A percentile compares a stretch with the other conserved stretches of the same genome.
phyloP scores from a whole-genome alignment of 2,329 filamentous ascomycete genomes.

The Curvularia lunata region DNA sequence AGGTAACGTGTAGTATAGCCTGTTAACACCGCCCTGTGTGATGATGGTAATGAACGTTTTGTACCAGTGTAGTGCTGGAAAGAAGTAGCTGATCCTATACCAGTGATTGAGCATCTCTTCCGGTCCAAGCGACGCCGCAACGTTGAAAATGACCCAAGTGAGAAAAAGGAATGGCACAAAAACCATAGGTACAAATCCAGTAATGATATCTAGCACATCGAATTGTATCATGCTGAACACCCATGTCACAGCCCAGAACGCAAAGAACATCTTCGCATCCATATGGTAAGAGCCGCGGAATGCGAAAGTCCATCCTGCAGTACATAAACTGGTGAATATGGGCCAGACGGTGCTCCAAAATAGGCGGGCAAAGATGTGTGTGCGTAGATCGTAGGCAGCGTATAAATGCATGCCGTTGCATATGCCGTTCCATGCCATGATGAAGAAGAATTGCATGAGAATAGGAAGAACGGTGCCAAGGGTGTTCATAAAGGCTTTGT shows the following conservation, averaged over 20 bases:
- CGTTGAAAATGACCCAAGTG: too few relatives aligned
- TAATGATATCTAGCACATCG: constrained; percentile 19
- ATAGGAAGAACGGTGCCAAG: constrained; percentile 51
- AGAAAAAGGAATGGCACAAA: too few relatives aligned
- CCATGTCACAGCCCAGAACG: constrained; percentile 20
- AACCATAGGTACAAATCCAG: constrained; percentile 1
- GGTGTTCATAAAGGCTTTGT: too few relatives aligned
- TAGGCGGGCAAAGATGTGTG: constrained; percentile 18
- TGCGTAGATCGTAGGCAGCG: constrained; percentile 18
- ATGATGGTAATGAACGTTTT: constrained; percentile 18
- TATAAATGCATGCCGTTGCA: constrained; percentile 23
- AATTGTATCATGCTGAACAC: constrained; percentile 17
- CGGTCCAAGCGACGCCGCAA: too few relatives aligned
- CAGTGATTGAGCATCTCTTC: too few relatives aligned
- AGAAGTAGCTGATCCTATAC: too few relatives aligned
- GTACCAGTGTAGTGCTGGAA: constrained; percentile 19
- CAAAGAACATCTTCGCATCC: constrained; percentile 23
- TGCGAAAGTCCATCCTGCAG: constrained; percentile 20
- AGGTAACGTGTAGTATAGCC: constrained; percentile 16
- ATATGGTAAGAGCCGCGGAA: constrained; percentile 15
- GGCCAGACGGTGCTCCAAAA: constrained; percentile 19
- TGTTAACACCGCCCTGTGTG: constrained; percentile 12
- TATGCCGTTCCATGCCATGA: constrained; percentile 54
- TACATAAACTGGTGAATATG: constrained; percentile 17
- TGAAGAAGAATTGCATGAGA: constrained; percentile 57